Base-by-base conservation (phyloP, 2,329 filamentous ascomycete genomes). In the Clathrospora elynae region DNA sequence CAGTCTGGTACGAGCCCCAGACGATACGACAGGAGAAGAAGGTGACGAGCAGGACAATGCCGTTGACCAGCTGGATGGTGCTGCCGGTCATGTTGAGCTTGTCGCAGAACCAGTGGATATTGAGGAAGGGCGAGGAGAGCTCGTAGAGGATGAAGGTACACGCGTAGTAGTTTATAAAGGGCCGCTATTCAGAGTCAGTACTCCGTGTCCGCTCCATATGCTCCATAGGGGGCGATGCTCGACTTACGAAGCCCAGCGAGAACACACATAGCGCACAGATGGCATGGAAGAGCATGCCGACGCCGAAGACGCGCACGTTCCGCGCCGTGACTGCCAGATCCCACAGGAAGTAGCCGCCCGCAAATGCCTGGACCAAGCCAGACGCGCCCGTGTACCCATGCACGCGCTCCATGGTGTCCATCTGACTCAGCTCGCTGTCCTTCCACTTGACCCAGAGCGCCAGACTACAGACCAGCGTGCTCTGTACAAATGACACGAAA, bases 71-170 rank as follows among this genome's bases (percentile, higher is more conserved):
- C 73, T 93, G 89, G 16, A 82, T 71, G 38, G 76, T 78, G 13
- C 85, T 84, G 23, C 89, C 89, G 0, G 89, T 93, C 78, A 90
- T 84, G 61, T 83, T 80, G 46, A 92, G 75, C 75, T 95, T 95
- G 72, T 95, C 89, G 72, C 87, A 88, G 75, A 93, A 93, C 89
- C 89, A 95, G 75, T 95, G 89, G 65, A 92, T 81, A 67, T 95
- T 95, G 44, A 93, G 78, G 70, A 93, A 91, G 6, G 88, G 88
- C 4, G 86, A 87, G 17, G 87, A 91, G 25, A 95, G 80, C 71
- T 95, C 89, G 81, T 90, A 95, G 45, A 93, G 84, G 61, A 95
- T 88, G 71, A 95, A 95, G 46, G 83, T 82, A 42, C 81, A 80
- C 42, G 81, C 86, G 71, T 93, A 95, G 75, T 85, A 91, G 74